phyloP scores from a whole-genome alignment of 768 basidiomycete genomes.

The Leccinum ochraceum region DNA sequence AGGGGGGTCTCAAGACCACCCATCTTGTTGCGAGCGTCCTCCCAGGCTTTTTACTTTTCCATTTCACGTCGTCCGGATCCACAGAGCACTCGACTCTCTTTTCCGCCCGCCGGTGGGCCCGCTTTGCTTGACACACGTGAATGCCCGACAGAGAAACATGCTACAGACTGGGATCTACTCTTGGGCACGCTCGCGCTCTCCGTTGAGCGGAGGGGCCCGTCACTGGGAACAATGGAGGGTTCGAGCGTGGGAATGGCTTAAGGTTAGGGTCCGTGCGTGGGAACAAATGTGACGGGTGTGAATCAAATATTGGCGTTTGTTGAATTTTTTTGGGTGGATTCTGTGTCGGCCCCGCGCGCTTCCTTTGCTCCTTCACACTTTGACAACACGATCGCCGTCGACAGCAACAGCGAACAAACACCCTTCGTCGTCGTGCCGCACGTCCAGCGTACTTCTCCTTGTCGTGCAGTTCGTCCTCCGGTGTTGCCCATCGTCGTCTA shows the following conservation, averaged over 20 bases:
- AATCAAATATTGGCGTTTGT: constrained; percentile 43
- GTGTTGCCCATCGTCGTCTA: constrained; percentile 25
- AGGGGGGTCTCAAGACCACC: constrained; percentile 33
- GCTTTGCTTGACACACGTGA: not conserved
- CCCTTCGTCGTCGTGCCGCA: constrained; percentile 41
- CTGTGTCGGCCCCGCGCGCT: constrained; percentile 47
- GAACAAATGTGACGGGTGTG: constrained; percentile 34
- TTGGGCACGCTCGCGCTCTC: not conserved
- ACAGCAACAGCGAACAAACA: constrained; percentile 45
- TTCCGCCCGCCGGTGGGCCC: not conserved
- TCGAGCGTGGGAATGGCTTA: constrained; percentile 35
- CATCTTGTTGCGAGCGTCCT: constrained; percentile 6
- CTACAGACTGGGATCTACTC: not conserved
- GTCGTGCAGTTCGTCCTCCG: constrained; percentile 25
- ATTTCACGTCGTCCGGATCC: not conserved
- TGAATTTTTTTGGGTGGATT: constrained; percentile 40
- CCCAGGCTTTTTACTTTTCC: constrained; percentile 1
- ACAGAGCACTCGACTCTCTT: not conserved
- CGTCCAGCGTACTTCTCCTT: constrained; percentile 27
- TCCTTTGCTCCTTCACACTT: constrained; percentile 45
- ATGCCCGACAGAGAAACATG: not conserved
- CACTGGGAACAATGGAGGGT: constrained; percentile 20
- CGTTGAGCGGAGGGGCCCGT: constrained; percentile 7
- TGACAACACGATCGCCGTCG: constrained; percentile 50
- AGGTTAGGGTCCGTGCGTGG: constrained; percentile 50